Evolutionary conservation across 163 green algal genomes (phyloP).

Genomic region (Scenedesmus sp.): DNA sequence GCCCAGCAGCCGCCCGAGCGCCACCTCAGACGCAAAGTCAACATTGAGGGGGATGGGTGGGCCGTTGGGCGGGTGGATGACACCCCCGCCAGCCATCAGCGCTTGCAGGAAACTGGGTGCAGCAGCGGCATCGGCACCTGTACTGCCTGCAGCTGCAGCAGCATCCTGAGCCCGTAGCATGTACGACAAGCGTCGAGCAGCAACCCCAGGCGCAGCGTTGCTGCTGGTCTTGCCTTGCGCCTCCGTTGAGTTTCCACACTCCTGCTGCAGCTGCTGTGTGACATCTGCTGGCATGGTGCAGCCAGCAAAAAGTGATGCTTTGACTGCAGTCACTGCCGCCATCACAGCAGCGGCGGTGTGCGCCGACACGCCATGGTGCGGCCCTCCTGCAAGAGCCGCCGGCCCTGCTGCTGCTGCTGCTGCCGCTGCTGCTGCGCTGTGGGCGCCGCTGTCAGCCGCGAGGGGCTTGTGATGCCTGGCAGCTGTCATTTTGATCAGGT

Average conservation of each 20-base stretch:
- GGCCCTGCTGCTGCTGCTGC: too few relatives aligned
- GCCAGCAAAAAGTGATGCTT: not conserved
- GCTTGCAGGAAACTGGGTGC: constrained; percentile 36
- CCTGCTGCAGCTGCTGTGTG: too few relatives aligned
- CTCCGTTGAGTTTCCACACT: too few relatives aligned
- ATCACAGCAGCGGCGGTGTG: constrained; percentile 25
- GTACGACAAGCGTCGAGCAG: not conserved
- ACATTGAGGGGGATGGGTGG: constrained; percentile 65
- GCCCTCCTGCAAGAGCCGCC: not conserved
- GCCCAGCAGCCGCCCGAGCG: constrained; percentile 69
- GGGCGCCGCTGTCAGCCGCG: not conserved
- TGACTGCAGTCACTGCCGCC: constrained; percentile 34
- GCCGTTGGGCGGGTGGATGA: not conserved
- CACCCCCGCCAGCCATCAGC: constrained; percentile 33
- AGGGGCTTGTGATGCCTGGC: not conserved
- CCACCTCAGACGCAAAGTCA: constrained; percentile 75
- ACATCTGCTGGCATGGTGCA: too few relatives aligned
- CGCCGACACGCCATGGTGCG: not conserved
- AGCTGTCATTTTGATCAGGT: not conserved
- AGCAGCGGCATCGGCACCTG: not conserved
- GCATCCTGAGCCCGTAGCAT: not conserved
- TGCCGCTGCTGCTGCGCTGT: constrained; percentile 12
- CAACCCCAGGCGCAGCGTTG: not conserved
- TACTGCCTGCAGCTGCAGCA: not conserved
- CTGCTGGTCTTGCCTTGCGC: too few relatives aligned